A percentile compares a stretch with the other conserved stretches of the same genome.
Evolutionary conservation across 352 stramenopile genomes (phyloP).

Genomic region (Pythium folliculosum): DNA sequence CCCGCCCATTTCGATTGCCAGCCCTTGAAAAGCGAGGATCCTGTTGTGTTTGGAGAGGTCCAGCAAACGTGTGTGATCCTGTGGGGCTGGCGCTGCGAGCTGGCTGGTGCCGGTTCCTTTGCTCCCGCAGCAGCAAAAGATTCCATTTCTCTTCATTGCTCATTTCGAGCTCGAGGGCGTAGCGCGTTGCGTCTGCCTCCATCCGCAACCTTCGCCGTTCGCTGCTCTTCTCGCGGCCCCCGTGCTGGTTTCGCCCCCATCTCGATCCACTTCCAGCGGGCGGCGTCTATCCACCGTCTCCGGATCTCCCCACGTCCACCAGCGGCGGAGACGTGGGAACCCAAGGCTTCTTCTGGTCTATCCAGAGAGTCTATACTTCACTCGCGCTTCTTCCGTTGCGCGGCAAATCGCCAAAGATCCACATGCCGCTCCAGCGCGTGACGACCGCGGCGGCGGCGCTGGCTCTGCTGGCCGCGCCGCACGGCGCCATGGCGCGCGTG

Average conservation of each 20-base stretch:
- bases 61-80: constrained; percentile 1
- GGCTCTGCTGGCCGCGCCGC: constrained; percentile 10
- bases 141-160: constrained; percentile 23
- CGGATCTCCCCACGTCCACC: too few relatives aligned
- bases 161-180: constrained; percentile 19
- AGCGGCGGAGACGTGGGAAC: too few relatives aligned
- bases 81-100: background rate
- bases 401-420: background rate
- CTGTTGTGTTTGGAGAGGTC: background rate
- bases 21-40: background rate
- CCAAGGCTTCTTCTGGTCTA: too few relatives aligned
- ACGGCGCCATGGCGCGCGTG: constrained; percentile 19
- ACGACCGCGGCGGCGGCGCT: constrained; percentile 29
- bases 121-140: background rate
- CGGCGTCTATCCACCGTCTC: too few relatives aligned
- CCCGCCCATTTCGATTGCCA: background rate
- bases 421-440: constrained; percentile 20
- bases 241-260: too few relatives aligned
- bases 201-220: background rate
- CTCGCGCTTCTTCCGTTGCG: too few relatives aligned
- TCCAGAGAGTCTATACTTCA: too few relatives aligned
- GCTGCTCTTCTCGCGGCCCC: too few relatives aligned
- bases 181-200: background rate
- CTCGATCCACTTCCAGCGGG: too few relatives aligned
- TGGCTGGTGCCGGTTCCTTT: constrained; percentile 2